Evolutionary conservation across 495 filamentous ascomycete species (phyloP).

Genomic region (Lophiostoma macrostomum): DNA sequence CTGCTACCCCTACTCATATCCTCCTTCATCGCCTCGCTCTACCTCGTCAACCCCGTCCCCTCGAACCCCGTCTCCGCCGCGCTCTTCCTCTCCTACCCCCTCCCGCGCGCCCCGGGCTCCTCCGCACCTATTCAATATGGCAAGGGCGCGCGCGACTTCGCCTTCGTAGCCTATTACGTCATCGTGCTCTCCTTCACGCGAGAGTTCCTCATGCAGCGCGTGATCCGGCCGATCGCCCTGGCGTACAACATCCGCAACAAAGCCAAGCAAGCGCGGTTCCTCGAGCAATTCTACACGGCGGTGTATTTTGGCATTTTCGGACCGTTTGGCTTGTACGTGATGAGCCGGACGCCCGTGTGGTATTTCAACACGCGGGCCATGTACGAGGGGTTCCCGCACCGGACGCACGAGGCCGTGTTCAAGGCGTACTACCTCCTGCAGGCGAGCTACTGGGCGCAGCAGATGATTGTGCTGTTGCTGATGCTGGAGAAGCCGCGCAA

Average conservation of each 20-base stretch:
- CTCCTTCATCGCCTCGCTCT: conserved; percentile 60
- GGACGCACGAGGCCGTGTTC: conserved; percentile 78
- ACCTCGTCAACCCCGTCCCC: conserved; percentile 72
- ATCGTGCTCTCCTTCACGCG: conserved; percentile 88
- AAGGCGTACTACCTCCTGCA: conserved; percentile 97
- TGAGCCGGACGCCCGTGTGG: conserved; percentile 90
- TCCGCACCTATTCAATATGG: conserved; percentile 69
- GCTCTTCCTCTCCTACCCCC: conserved; percentile 89
- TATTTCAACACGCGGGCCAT: conserved; percentile 92
- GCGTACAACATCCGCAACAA: conserved; percentile 66
- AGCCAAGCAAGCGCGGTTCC: conserved; percentile 85
- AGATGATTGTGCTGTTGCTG: conserved; percentile 83
- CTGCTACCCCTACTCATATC: conserved; percentile 72
- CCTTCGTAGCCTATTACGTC: conserved; percentile 87
- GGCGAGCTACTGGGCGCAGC: conserved; percentile 94
- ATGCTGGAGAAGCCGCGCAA: conserved; percentile 93
- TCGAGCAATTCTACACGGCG: conserved; percentile 98
- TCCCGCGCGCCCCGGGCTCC: conserved; percentile 52
- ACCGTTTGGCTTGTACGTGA: conserved; percentile 86
- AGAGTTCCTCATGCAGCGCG: conserved; percentile 93
- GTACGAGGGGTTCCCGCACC: conserved; percentile 90
- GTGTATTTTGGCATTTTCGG: conserved; percentile 86
- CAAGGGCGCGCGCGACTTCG: conserved; percentile 80
- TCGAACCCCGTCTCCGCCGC: conserved; percentile 82
- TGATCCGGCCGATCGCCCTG: conserved; percentile 76